These are phyloP conservation scores for Clonostachys solani DNA, from an alignment of 2,329 filamentous ascomycete species.

Conservation along the genomic window DNA sequence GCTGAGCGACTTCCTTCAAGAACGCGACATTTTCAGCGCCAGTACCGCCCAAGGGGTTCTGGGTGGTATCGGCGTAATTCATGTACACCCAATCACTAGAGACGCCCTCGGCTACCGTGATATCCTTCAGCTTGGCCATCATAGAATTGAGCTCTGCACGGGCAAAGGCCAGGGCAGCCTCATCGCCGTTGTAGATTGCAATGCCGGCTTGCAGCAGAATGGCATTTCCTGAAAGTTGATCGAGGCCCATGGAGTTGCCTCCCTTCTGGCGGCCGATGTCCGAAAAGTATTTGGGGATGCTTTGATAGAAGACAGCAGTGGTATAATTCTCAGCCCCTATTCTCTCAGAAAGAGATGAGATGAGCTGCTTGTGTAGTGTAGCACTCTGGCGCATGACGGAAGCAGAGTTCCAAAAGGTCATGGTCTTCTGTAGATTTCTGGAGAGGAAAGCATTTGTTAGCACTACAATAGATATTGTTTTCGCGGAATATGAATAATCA, in stretches of 20 bases:
- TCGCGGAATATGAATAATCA: too few relatives aligned
- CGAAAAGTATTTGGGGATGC: conserved; percentile 1
- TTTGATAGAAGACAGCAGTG: neutral
- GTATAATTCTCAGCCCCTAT: too few relatives aligned
- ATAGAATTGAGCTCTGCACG: neutral
- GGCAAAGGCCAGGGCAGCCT: neutral
- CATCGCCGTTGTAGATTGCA: neutral
- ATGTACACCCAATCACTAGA: conserved; percentile 36
- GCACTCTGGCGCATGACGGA: too few relatives aligned
- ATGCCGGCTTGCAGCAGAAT: neutral
- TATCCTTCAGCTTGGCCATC: neutral
- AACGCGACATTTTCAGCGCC: conserved; percentile 23
- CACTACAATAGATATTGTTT: too few relatives aligned
- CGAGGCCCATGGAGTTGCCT: conserved; percentile 8
- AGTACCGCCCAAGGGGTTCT: conserved; percentile 28
- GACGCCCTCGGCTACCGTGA: conserved; percentile 43
- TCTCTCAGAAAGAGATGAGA: too few relatives aligned
- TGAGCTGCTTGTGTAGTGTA: too few relatives aligned
- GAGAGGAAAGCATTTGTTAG: too few relatives aligned
- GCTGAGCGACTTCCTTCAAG: conserved; percentile 14
- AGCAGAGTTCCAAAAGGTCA: too few relatives aligned
- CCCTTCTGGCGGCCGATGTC: conserved; percentile 1
- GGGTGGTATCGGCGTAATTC: conserved; percentile 32
- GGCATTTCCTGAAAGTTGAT: neutral
- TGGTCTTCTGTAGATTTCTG: too few relatives aligned